Evolutionary conservation across 1,284 basidiomycete genomes (phyloP), one percentile per base, ranked within the genome.

Genomic region (Leccinum fallax): DNA sequence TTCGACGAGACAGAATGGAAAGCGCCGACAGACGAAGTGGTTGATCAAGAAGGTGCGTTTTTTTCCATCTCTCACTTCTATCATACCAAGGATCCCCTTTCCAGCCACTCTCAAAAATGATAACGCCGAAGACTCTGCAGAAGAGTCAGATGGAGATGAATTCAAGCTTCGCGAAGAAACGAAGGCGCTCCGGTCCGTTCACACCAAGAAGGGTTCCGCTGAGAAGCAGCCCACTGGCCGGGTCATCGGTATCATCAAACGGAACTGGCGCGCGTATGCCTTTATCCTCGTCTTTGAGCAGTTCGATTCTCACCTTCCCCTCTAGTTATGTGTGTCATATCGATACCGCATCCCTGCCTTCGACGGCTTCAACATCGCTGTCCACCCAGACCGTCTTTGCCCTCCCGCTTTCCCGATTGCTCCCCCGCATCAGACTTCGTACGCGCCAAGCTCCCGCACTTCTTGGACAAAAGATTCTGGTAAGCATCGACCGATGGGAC

Each of bases 401-500:
- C 0, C 95, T 94, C 0, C 97, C 97, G 0, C 90, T 98, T 52
- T 96, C 95, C 16, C 87, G 94, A 15, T 85, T 94, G 19, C 86
- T 99, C 26, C 97, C 97, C 0, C 92, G 96, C 38, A 98, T 99
- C 69, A 89, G 96, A 26, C 83, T 99, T 54, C 89, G 95, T 34
- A 99, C 97, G 0, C 89, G 97, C 4, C 97, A 99, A 79, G 96
- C 95, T 0, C 91, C 94, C 1, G 78, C 86, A 1, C 85, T 99
- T 10, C 77, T 98, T n/a, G 89, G 90, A 30, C 96, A 99, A 76
- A 99, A 99, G 78, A 97, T 99, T 66, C 85, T 99, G 19, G 93
- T 99, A 49, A 91, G 94, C 1, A 94, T 99, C 70, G 97, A 99
- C 74, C 82, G 88, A 52, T 99, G 97, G 97, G 88, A 93, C 77